Percentiles rank a stretch among this genome's conserved stretches.
Evolutionary conservation across 108 stramenopile genomes (phyloP).

Genomic region (Bacterosira constricta): DNA sequence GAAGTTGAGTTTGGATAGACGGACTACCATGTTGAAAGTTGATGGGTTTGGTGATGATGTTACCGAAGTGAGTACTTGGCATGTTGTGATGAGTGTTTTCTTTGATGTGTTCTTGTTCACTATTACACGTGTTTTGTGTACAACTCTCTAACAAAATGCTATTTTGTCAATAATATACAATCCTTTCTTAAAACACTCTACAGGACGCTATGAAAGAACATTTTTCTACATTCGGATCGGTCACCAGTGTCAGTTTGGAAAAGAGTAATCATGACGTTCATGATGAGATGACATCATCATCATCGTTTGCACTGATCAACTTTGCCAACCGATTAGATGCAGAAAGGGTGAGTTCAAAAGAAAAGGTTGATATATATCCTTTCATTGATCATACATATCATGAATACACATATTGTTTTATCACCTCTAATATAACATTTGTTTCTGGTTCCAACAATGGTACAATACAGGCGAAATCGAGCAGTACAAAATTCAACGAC

Average conservation of each 20-base stretch:
- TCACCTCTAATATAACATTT: background rate
- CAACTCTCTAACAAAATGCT: background rate
- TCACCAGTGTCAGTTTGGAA: slow-evolving; percentile 17
- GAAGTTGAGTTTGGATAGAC: slow-evolving; percentile 34
- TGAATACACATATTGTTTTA: background rate
- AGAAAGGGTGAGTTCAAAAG: slow-evolving; percentile 30
- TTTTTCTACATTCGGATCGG: slow-evolving; percentile 22
- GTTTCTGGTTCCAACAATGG: background rate
- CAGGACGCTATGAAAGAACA: slow-evolving; percentile 20
- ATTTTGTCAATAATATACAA: background rate
- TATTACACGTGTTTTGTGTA: background rate
- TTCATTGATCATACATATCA: no score
- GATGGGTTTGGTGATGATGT: slow-evolving; percentile 18
- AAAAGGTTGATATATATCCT: background rate
- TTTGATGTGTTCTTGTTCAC: background rate
- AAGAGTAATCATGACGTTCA: background rate
- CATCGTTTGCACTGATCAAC: slow-evolving; percentile 7
- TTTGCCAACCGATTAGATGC: slow-evolving; percentile 32
- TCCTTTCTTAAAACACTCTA: background rate
- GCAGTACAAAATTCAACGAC: slow-evolving; percentile 16
- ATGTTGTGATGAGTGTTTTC: background rate
- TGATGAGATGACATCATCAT: background rate
- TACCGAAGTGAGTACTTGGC: background rate
- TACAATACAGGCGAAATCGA: slow-evolving; percentile 20
- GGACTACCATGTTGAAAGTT: slow-evolving; percentile 36